Conservation (phyloP, 495 filamentous ascomycete species). For the Immersiella caudata region DNA sequence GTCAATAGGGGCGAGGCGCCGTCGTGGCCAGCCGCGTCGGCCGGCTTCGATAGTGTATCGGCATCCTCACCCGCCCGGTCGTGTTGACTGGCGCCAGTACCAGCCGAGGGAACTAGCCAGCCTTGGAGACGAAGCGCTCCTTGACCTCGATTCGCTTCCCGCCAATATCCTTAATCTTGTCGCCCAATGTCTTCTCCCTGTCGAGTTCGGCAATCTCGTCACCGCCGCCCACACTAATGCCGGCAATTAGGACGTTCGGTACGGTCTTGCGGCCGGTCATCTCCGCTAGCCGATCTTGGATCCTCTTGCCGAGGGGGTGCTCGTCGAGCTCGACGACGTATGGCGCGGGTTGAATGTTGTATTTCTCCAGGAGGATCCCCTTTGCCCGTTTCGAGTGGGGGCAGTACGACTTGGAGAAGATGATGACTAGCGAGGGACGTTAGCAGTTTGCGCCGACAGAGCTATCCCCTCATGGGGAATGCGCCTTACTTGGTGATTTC, state of each 20-base stretch:
- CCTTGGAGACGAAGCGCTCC: slow-evolving; percentile 37
- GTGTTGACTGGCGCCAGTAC: neutral
- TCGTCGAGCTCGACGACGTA: slow-evolving; percentile 90
- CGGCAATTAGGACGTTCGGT: slow-evolving; percentile 87
- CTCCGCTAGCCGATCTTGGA: slow-evolving; percentile 70
- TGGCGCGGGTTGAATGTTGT: slow-evolving; percentile 78
- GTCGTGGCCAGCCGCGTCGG: neutral
- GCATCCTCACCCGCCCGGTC: slow-evolving; percentile 3
- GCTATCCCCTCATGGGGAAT: neutral
- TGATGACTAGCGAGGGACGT: slow-evolving; percentile 65
- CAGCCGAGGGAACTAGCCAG: slow-evolving; percentile 19
- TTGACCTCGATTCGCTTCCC: slow-evolving; percentile 64
- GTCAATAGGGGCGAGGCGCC: neutral
- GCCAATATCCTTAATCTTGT: slow-evolving; percentile 72
- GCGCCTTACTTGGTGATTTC: slow-evolving; percentile 71
- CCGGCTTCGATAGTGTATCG: neutral
- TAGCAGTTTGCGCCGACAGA: slow-evolving; percentile 28
- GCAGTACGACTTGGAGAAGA: slow-evolving; percentile 95
- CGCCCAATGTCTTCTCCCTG: slow-evolving; percentile 64
- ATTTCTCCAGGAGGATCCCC: slow-evolving; percentile 74
- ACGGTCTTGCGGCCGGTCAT: slow-evolving; percentile 84
- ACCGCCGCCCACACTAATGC: slow-evolving; percentile 85
- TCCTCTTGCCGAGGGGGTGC: slow-evolving; percentile 68
- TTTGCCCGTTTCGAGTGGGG: slow-evolving; percentile 84
- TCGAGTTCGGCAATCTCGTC: slow-evolving; percentile 82